Evolutionary conservation across 306 rosid species (phyloP), one percentile per base, ranked within the genome.

Genomic region (Hippophae rhamnoides): DNA sequence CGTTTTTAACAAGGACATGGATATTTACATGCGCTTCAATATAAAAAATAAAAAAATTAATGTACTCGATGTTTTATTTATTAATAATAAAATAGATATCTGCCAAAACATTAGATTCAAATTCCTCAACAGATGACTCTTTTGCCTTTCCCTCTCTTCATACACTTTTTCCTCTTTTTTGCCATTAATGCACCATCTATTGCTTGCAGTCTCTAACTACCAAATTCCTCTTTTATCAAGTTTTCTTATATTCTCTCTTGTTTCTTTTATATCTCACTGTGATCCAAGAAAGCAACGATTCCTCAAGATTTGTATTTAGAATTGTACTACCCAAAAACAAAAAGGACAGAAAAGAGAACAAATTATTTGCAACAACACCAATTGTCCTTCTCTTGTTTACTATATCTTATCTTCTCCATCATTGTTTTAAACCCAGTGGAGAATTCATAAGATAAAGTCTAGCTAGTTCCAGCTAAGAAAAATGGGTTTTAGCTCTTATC

Each of bases 241-340:
- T 90, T 84, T 89, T 81, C 95, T 59, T 66, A 82, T 90, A 86
- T 86, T 86, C 97, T 84, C 72, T 41, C 44, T 62, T 64, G 41
- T 81, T 80, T 84, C 86, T 69, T 76, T 73, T 75, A 44, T 18
- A 52, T 73, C 82, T 70, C 79, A 74, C 67, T 59, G 23, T 10
- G 81, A 86, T 78, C 86, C 88, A 90, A 86, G 86, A 90, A 86
- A 82, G 84, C 83, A 73, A 78, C 48, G 97, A 86, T 86, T 90
- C 97, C 73, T 73, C 72, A 10, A 13, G 60, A 72, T 80, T 69
- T 64, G 65, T 76, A 75, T 66, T 72, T 65, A 54, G 38, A 31
- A 31, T 31, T 31, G 5, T 31, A 4, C 38, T 31, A 31, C 38
- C 23, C 1, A 18, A 18, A 31, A 31, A 1, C 38, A 31, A 31